These are phyloP conservation scores for Niveomyces coronatus DNA, from an alignment of 2,329 filamentous ascomycete genomes.

Conservation along the genomic window DNA sequence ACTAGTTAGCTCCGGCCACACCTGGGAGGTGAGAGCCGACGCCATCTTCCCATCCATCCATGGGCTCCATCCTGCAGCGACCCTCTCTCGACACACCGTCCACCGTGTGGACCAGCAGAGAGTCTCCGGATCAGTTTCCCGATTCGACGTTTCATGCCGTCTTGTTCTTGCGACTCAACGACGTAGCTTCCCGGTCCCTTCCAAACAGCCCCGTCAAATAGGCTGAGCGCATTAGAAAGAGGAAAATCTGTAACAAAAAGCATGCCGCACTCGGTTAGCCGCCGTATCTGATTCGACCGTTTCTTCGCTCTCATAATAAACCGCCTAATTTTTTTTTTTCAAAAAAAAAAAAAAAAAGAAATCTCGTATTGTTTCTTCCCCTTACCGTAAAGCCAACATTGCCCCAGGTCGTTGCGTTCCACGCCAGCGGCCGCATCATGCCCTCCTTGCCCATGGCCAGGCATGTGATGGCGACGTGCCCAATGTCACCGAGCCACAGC, in stretches of 20 bases:
- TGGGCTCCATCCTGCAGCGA: neutral
- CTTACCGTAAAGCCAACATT: slow-evolving; percentile 57
- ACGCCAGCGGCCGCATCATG: slow-evolving; percentile 42
- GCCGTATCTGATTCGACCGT: no score
- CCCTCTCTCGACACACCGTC: neutral
- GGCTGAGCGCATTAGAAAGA: slow-evolving; percentile 44
- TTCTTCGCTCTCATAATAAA: no score
- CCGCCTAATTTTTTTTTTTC: no score
- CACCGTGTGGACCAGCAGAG: neutral
- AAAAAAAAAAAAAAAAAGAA: no score
- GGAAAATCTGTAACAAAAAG: slow-evolving; percentile 30
- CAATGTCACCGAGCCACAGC: slow-evolving; percentile 55
- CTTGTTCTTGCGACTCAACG: slow-evolving; percentile 23
- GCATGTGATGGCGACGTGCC: slow-evolving; percentile 52
- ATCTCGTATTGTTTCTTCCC: neutral
- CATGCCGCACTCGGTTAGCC: slow-evolving; percentile 6
- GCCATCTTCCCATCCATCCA: neutral
- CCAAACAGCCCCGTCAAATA: slow-evolving; percentile 54
- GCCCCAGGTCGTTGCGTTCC: slow-evolving; percentile 65
- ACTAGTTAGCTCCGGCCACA: no score
- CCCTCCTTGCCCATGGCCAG: slow-evolving; percentile 47
- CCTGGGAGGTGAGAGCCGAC: no score
- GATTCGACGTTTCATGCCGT: slow-evolving; percentile 13
- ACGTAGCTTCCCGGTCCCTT: slow-evolving; percentile 21
- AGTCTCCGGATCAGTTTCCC: slow-evolving; percentile 8